Percentiles rank a stretch among this genome's conserved stretches.
phyloP scores from a whole-genome alignment of 371 early-diverging fungal species.

The Syncephalastrum monosporum region DNA sequence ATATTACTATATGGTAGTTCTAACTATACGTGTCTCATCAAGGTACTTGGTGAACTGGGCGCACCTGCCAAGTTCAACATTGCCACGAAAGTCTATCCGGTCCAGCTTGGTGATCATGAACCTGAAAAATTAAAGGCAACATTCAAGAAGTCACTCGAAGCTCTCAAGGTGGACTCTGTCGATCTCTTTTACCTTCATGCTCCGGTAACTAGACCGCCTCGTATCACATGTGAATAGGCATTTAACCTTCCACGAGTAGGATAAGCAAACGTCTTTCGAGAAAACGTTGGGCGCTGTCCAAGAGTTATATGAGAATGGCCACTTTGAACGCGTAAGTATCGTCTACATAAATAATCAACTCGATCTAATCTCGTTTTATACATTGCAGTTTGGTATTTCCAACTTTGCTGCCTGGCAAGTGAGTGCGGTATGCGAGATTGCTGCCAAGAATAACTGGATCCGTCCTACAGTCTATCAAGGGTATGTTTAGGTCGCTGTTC shows the following conservation, averaged over 20 bases:
- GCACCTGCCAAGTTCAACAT: conserved; percentile 31
- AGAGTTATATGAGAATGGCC: conserved; percentile 41
- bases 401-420: conserved; percentile 53
- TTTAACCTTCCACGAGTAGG: conserved; percentile 4
- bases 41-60: conserved; percentile 40
- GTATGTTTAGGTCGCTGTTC: too few relatives aligned
- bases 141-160: conserved; percentile 33
- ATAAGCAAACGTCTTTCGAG: conserved; percentile 44
- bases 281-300: conserved; percentile 44
- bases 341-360: neutral
- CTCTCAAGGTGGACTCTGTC: conserved; percentile 37
- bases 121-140: conserved; percentile 45
- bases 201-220: conserved; percentile 21
- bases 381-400: conserved; percentile 46
- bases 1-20: neutral
- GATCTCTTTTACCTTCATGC: conserved; percentile 57
- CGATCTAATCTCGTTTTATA: neutral
- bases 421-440: conserved; percentile 43
- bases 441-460: conserved; percentile 38
- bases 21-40: neutral
- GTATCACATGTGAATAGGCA: neutral
- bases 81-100: conserved; percentile 62
- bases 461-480: conserved; percentile 55
- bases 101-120: conserved; percentile 48
- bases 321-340: conserved; percentile 33